These are phyloP conservation scores for Hyphopichia burtonii DNA, from an alignment of 1,139 yeast genomes.

Conservation along the genomic window DNA sequence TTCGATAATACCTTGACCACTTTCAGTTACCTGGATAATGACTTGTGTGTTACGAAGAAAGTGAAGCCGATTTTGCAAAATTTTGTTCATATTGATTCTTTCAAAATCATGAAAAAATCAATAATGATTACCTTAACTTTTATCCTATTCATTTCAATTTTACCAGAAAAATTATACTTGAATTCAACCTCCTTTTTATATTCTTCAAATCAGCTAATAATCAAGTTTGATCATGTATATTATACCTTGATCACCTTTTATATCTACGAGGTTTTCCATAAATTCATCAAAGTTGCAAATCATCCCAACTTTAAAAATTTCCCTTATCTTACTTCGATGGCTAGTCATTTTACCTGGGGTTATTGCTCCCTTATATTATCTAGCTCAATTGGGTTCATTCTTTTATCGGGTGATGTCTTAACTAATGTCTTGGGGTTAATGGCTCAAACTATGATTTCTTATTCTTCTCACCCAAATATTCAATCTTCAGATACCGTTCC, in stretches of 20 bases:
- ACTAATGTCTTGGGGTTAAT: slow-evolving; percentile 16
- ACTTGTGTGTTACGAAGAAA: not conserved
- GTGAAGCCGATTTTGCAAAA: not conserved
- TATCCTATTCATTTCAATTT: slow-evolving; percentile 7
- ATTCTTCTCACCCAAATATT: not conserved
- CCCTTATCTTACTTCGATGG: slow-evolving; percentile 14
- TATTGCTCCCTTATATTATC: slow-evolving; percentile 19
- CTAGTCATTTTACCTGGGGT: slow-evolving; percentile 21
- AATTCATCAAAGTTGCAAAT: slow-evolving; percentile 12
- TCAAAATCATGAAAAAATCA: not conserved
- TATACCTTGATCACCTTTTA: slow-evolving; percentile 17
- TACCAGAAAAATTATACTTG: slow-evolving; percentile 17
- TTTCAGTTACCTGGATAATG: slow-evolving; percentile 12
- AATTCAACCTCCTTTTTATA: slow-evolving; percentile 17
- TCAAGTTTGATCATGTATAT: slow-evolving; percentile 25
- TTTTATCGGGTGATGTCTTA: slow-evolving; percentile 22
- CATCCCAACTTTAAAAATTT: slow-evolving; percentile 13
- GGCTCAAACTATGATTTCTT: slow-evolving; percentile 1
- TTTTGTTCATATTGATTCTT: not conserved
- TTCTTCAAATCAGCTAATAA: slow-evolving; percentile 7
- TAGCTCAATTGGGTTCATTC: slow-evolving; percentile 12
- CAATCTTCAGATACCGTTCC: not conserved
- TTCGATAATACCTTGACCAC: slow-evolving; percentile 17
- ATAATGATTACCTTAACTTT: slow-evolving; percentile 3
- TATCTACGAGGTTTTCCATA: slow-evolving; percentile 10